Evolutionary conservation across 164 flowering plant species (phyloP).

Genomic region (Cinnamomum micranthum): DNA sequence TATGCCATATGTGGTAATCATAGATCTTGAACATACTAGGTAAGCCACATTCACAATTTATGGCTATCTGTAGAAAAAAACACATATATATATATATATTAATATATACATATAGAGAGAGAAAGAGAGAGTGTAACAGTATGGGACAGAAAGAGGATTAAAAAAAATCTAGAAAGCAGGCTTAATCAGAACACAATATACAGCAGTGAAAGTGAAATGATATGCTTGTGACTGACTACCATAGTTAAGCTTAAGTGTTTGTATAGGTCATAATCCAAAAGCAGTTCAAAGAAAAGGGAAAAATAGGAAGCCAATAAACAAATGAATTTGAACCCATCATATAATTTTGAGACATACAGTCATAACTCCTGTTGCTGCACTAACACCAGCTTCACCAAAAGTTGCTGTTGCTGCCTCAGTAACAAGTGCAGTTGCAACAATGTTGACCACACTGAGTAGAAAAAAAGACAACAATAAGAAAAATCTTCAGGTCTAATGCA

Average conservation of each 20-base stretch:
- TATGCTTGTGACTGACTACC: no score
- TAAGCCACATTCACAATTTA: no score
- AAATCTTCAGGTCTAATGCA: conserved; percentile 9
- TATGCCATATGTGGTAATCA: no score
- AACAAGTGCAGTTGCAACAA: conserved; percentile 98
- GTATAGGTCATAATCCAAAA: no score
- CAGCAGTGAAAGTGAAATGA: not conserved
- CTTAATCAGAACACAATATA: not conserved
- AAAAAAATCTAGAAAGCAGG: no score
- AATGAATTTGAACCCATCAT: not conserved
- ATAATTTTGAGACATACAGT: conserved; percentile 51
- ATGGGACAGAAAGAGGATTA: no score
- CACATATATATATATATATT: no score
- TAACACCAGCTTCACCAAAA: conserved; percentile 98
- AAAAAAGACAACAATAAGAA: conserved; percentile 23
- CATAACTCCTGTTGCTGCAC: conserved; percentile 99
- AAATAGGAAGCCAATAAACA: not conserved
- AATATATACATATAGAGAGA: no score
- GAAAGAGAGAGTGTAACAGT: no score
- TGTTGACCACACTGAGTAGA: conserved; percentile 76
- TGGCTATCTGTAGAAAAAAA: no score
- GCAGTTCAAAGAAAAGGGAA: not conserved
- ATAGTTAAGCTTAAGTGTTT: no score
- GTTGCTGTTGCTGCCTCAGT: conserved; percentile 93
- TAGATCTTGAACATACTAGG: no score